A percentile compares a stretch with the other conserved stretches of the same genome.
phyloP scores from a whole-genome alignment of 202 grass and related monocot species.

The Setaria viridis region DNA sequence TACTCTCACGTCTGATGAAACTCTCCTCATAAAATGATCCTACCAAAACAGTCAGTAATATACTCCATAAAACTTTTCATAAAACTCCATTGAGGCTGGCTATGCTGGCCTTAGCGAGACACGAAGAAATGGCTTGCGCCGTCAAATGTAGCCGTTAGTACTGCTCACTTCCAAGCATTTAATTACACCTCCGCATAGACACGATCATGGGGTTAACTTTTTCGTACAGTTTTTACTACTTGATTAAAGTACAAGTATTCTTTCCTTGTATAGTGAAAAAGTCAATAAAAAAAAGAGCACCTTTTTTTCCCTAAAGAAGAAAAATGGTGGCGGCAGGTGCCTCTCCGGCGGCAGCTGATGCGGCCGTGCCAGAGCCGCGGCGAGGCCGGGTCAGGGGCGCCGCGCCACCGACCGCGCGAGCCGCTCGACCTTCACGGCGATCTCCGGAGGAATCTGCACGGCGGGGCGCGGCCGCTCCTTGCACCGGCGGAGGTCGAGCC shows the following conservation, averaged over 20 bases:
- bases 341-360: no score
- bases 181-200: constrained; percentile 41
- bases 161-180: constrained; percentile 3
- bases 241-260: constrained; percentile 56
- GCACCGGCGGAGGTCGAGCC: constrained; percentile 55
- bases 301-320: constrained; percentile 25
- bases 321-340: constrained; percentile 1
- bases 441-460: constrained; percentile 60
- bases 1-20: no score
- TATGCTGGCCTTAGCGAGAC: no score
- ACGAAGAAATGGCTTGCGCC: neutral
- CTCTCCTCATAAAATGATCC: no score
- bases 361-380: neutral
- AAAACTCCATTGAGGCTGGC: no score
- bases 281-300: constrained; percentile 35
- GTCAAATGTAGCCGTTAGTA: constrained; percentile 44
- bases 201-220: constrained; percentile 48
- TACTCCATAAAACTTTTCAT: no score
- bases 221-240: constrained; percentile 47
- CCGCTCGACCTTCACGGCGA: constrained; percentile 68
- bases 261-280: constrained; percentile 54
- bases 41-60: no score
- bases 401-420: constrained; percentile 57
- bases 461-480: constrained; percentile 42
- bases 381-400: constrained; percentile 37